Conservation (phyloP, 768 basidiomycete species). For the Boletus barrowsii region DNA sequence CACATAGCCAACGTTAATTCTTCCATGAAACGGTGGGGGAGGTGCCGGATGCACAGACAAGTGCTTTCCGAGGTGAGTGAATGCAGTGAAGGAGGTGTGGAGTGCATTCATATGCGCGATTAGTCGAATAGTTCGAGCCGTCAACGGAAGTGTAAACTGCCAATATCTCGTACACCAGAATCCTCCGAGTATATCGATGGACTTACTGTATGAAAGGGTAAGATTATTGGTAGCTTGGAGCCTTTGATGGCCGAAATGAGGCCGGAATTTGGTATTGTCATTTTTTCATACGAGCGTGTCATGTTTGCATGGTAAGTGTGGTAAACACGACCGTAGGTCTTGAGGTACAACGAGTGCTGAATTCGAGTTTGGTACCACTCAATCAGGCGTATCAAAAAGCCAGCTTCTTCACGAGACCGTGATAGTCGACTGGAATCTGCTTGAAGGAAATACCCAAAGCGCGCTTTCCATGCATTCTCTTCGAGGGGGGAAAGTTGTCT, state of each 20-base stretch:
- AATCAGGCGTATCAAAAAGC: conserved; percentile 43
- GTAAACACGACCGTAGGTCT: conserved; percentile 32
- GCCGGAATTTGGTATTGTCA: conserved; percentile 16
- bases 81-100: conserved; percentile 41
- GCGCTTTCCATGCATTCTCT: conserved; percentile 30
- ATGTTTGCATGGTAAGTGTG: conserved; percentile 11
- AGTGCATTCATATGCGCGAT: conserved; percentile 49
- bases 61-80: conserved; percentile 30
- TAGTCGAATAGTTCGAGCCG: conserved; percentile 39
- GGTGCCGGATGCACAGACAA: conserved; percentile 39
- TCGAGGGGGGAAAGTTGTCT: conserved; percentile 26
- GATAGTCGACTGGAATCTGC: conserved; percentile 17
- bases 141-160: conserved; percentile 47
- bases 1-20: conserved; percentile 48
- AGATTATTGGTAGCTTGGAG: conserved; percentile 38
- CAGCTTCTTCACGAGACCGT: conserved; percentile 35
- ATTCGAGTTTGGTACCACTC: conserved; percentile 41
- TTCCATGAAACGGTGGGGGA: conserved; percentile 37
- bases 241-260: conserved; percentile 24
- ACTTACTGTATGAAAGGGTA: conserved; percentile 50
- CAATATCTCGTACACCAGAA: not conserved
- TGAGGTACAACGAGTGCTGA: conserved; percentile 43
- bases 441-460: conserved; percentile 31
- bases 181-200: not conserved
- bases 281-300: conserved; percentile 6